These are phyloP conservation scores for Bryoerythrophyllum caledonicum DNA, from an alignment of 225 moss, liverwort and hornwort species.

Conservation along the genomic window DNA sequence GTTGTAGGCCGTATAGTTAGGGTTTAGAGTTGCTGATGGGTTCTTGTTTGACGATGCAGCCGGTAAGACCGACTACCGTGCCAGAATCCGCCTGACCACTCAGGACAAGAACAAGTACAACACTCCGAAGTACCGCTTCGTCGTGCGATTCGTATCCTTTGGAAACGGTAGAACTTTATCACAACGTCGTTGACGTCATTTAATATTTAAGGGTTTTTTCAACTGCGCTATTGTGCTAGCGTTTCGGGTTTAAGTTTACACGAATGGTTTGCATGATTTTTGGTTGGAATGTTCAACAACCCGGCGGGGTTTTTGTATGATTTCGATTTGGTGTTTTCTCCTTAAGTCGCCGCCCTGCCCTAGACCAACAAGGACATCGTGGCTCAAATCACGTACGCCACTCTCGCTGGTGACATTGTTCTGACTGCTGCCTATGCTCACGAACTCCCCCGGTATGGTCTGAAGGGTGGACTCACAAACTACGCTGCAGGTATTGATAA, in stretches of 20 bases:
- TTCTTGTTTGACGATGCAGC: slow-evolving; percentile 24
- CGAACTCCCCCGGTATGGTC: slow-evolving; percentile 69
- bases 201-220: background rate
- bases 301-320: background rate
- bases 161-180: background rate
- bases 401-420: slow-evolving; percentile 77
- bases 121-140: slow-evolving; percentile 70
- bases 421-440: slow-evolving; percentile 73
- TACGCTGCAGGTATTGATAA: slow-evolving; percentile 48
- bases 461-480: slow-evolving; percentile 80
- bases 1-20: background rate
- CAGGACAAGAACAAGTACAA: slow-evolving; percentile 89
- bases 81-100: slow-evolving; percentile 68
- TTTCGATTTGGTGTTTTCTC: background rate
- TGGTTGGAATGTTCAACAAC: background rate
- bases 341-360: background rate
- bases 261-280: background rate
- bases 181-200: background rate
- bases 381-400: slow-evolving; percentile 77
- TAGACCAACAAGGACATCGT: slow-evolving; percentile 84
- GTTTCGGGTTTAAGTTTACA: no score
- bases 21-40: slow-evolving; percentile 1
- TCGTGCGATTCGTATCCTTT: slow-evolving; percentile 56
- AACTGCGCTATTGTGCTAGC: background rate
- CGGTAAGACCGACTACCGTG: slow-evolving; percentile 82